Evolutionary conservation across 768 basidiomycete genomes (phyloP), one percentile per base, ranked within the genome.

Genomic region (Leccinum truebloodii): DNA sequence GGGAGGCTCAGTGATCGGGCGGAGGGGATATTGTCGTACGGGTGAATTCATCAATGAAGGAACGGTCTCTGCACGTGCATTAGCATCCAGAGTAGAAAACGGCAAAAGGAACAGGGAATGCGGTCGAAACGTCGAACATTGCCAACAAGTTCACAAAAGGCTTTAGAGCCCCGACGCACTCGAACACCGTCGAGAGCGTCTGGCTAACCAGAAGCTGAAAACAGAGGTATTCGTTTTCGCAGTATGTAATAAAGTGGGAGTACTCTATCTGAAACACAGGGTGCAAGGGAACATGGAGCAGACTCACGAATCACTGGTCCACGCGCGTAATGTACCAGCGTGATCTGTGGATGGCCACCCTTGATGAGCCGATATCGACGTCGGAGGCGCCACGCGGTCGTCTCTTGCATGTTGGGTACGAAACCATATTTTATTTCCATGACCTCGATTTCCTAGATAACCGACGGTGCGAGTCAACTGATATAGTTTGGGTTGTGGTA

Each of bases 281-380:
- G 44, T 48, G 10, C 26, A 55, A 59, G 51, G 24, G 28, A 55
- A 46, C 52, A 48, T 32, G 14, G 55, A 3, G 8, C 48, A 56
- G 66, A 82, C 89, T 73, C 71, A 92, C 90, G 81, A 51, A 81
- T 78, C 9, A 79, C 63, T 12, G 81, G 85, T 5, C 87, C 88
- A 65, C 89, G 84, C 32, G 83, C 79, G 69, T 93, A 94, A 67
- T 94, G 90, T 0, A 92, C 82, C 6, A 94, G 83, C 18, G 87
- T 79, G n/a, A 93, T 81, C 57, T 85, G 83, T 0, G 86, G 82
- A 66, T 90, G 84, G 0, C 90, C 89, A 30, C 89, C 90, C 69
- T 89, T 91, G 48, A 75, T 61, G 39, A 94, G 79, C 39, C 92
- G 86, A 70, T 83, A 94, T 6, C 89, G 85, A 53, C 90, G 78